These are phyloP conservation scores for Ophiocordyceps polyrhachis-furcata DNA, from an alignment of 2,329 filamentous ascomycete species.

Conservation along the genomic window DNA sequence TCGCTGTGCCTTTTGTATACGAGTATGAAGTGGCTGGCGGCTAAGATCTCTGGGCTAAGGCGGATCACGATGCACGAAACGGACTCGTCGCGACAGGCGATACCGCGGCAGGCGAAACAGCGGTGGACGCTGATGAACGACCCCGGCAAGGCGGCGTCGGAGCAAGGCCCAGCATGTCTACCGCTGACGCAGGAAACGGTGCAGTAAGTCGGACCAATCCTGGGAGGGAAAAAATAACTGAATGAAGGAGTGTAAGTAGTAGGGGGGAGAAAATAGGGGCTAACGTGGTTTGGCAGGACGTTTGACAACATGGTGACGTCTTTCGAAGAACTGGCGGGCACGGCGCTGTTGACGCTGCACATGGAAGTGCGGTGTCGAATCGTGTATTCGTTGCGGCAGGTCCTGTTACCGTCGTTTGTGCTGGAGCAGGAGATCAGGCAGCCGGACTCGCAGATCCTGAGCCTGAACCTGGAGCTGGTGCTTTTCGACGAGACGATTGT, in stretches of 20 bases:
- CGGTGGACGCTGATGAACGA: constrained; percentile 72
- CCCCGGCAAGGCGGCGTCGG: constrained; percentile 35
- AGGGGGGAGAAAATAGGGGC: background rate
- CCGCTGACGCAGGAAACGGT: constrained; percentile 78
- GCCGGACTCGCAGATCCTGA: constrained; percentile 63
- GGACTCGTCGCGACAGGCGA: constrained; percentile 38
- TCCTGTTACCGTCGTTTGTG: constrained; percentile 43
- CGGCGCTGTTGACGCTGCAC: constrained; percentile 69
- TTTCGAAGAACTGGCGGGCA: constrained; percentile 62
- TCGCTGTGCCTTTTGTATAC: constrained; percentile 81
- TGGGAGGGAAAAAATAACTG: background rate
- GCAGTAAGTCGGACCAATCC: constrained; percentile 32
- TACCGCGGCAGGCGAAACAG: constrained; percentile 41
- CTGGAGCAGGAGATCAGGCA: constrained; percentile 57
- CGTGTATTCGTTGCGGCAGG: constrained; percentile 54
- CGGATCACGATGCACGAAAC: constrained; percentile 61
- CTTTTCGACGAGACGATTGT: constrained; percentile 69
- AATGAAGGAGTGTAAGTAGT: no score
- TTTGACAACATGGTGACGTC: constrained; percentile 79
- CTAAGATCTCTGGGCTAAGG: constrained; percentile 62
- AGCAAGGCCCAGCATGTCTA: constrained; percentile 54
- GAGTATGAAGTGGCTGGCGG: constrained; percentile 93
- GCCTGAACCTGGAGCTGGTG: constrained; percentile 69
- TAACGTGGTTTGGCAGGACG: constrained; percentile 26
- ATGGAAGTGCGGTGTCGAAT: constrained; percentile 76